Conservation (phyloP, 202 grass and related monocot species). For the Hordeum pubiflorum region DNA sequence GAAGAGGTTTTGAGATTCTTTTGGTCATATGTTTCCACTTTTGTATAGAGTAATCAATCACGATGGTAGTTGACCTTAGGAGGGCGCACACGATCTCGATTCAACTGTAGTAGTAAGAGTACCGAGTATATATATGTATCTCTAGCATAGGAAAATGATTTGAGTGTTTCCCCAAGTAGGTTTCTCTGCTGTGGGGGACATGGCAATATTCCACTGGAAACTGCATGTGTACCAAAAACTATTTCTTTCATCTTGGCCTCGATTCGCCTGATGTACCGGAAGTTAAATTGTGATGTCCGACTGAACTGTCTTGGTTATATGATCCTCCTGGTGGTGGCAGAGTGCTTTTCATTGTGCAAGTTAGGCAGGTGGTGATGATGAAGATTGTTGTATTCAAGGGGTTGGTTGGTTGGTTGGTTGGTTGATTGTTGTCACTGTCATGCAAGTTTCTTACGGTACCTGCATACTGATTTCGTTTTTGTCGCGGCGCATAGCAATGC, state of each 20-base stretch:
- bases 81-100: conserved; percentile 19
- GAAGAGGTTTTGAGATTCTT: conserved; percentile 41
- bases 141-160: conserved; percentile 29
- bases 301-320: conserved; percentile 9
- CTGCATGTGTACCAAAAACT: conserved; percentile 12
- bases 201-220: conserved; percentile 21
- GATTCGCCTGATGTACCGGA: conserved; percentile 13
- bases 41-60: conserved; percentile 83
- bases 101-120: conserved; percentile 28
- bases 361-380: background rate
- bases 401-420: background rate
- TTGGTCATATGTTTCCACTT: conserved; percentile 38
- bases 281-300: background rate
- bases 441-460: background rate
- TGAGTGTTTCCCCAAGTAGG: conserved; percentile 7
- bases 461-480: background rate
- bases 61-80: conserved; percentile 47
- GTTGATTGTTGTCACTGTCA: background rate
- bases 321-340: background rate
- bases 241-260: background rate
- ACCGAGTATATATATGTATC: conserved; percentile 18
- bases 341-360: background rate
- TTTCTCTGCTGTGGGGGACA: background rate
- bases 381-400: background rate
- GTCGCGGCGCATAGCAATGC: background rate